phyloP scores from a whole-genome alignment of 2,329 filamentous ascomycete genomes.

The Calonectria leucothoes region DNA sequence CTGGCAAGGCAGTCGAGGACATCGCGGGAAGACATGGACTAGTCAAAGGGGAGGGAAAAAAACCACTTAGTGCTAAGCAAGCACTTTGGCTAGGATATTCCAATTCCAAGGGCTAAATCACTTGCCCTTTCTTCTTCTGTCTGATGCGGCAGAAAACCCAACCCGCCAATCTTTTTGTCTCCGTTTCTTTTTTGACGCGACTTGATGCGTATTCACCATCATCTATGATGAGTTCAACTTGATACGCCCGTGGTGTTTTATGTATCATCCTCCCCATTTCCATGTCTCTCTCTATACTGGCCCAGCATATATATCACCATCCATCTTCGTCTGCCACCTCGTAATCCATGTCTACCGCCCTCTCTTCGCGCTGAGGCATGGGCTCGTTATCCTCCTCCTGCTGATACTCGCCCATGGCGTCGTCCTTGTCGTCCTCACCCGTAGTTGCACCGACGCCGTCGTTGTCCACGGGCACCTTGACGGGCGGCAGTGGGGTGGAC shows the following conservation, averaged over 20 bases:
- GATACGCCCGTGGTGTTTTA: neutral
- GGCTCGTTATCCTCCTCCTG: conserved; percentile 24
- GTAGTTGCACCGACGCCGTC: conserved; percentile 10
- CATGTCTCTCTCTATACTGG: neutral
- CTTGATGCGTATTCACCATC: neutral
- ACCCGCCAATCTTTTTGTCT: conserved; percentile 6
- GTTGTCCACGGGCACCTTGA: conserved; percentile 25
- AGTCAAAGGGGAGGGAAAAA: conserved; percentile 1
- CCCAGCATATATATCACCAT: conserved; percentile 47
- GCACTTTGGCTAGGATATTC: conserved; percentile 13
- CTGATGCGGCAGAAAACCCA: conserved; percentile 14
- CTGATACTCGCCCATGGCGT: conserved; percentile 40
- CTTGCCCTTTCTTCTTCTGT: conserved; percentile 20
- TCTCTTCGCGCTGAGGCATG: conserved; percentile 42
- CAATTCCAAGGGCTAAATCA: conserved; percentile 7
- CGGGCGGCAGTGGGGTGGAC: conserved; percentile 42
- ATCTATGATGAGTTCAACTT: neutral
- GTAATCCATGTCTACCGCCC: conserved; percentile 62
- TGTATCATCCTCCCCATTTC: conserved; percentile 8
- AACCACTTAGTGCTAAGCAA: neutral
- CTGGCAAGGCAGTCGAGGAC: neutral
- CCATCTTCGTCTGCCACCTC: conserved; percentile 64
- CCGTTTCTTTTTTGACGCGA: neutral
- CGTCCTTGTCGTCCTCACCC: conserved; percentile 32
- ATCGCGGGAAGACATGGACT: neutral